Conservation (phyloP, 1,284 basidiomycete genomes). For the Leccinum laetum region DNA sequence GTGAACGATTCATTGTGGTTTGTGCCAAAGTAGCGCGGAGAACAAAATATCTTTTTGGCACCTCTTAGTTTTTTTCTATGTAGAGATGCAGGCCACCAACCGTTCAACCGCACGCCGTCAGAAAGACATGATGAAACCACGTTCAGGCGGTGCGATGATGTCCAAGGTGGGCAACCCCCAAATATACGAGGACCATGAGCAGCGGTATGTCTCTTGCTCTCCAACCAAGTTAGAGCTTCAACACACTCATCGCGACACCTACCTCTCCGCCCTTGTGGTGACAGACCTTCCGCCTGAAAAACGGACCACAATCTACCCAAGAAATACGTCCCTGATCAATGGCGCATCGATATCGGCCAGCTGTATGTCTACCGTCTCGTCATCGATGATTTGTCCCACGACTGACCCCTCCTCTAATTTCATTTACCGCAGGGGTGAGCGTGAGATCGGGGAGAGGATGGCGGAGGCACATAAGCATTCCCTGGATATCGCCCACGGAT, state of each 20-base stretch:
- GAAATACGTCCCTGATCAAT: slow-evolving; percentile 31
- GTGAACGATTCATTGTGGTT: slow-evolving; percentile 19
- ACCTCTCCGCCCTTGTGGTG: background rate
- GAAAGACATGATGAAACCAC: slow-evolving; percentile 18
- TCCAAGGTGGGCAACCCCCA: slow-evolving; percentile 26
- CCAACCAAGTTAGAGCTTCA: background rate
- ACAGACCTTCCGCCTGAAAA: slow-evolving; percentile 19
- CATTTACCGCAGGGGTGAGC: slow-evolving; percentile 37
- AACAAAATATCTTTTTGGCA: slow-evolving; percentile 21
- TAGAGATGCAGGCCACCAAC: slow-evolving; percentile 25
- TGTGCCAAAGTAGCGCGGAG: slow-evolving; percentile 37
- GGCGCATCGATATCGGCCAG: slow-evolving; percentile 39
- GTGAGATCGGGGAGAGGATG: slow-evolving; percentile 39
- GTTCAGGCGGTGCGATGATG: slow-evolving; percentile 40
- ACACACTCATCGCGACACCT: background rate
- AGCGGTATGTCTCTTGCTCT: slow-evolving; percentile 31
- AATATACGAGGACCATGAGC: slow-evolving; percentile 43
- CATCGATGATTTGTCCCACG: background rate
- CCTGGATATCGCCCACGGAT: slow-evolving; percentile 20
- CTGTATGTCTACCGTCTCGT: slow-evolving; percentile 31
- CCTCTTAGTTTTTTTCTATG: slow-evolving; percentile 24
- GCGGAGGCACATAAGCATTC: slow-evolving; percentile 36
- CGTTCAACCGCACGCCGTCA: background rate
- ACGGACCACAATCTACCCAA: slow-evolving; percentile 22
- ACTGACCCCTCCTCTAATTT: background rate